Evolutionary conservation across 805 yeast genomes (phyloP), one percentile per base, ranked within the genome.

Genomic region (Yarrowia divulgata): DNA sequence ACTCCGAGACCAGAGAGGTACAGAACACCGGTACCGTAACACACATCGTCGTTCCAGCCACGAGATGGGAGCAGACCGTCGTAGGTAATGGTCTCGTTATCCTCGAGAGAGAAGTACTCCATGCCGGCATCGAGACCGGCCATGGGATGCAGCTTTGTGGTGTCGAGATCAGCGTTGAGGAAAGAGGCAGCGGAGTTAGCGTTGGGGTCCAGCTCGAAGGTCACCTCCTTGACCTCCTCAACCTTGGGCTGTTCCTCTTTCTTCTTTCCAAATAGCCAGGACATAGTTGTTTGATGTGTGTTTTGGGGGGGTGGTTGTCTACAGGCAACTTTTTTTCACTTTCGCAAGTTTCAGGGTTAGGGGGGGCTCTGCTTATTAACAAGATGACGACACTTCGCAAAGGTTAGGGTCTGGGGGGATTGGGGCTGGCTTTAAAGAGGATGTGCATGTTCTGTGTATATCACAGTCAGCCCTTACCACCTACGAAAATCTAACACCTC

Each of bases 1-100:
- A 87, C 71, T 43, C 97, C 97, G 73, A 95, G 84, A 52, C 97
- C 83, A 40, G 90, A 74, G 73, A 95, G 84, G 78, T 95, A 95
- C 67, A 93, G 92, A 8, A 97, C 88, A 80, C 99, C 99, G 12
- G 98, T 90, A 74, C 99, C 99, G 80, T 95, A 95, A 85, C 98
- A 93, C 73, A 95, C 84, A 81, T 95, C 98, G 79, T 95, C 99
- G 16, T 93, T 86, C 97, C 97, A 95, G 74, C 97, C 97, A 81
- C 98, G 88, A n/a, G 97, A 90, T 35, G 99, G 97, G 72, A 95
- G 85, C 70, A 94, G 78, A 70, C 97, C 97, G 76, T 91, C 92
- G 1, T 97, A 87, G 58, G 87, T 85, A 71, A 93, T 81, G 72
- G 87, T 83, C 72, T 87, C 84, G 73, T 93, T 97, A 71, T 89